phyloP scores from a whole-genome alignment of 805 yeast species.

The Teunomyces lycoperdinae region DNA sequence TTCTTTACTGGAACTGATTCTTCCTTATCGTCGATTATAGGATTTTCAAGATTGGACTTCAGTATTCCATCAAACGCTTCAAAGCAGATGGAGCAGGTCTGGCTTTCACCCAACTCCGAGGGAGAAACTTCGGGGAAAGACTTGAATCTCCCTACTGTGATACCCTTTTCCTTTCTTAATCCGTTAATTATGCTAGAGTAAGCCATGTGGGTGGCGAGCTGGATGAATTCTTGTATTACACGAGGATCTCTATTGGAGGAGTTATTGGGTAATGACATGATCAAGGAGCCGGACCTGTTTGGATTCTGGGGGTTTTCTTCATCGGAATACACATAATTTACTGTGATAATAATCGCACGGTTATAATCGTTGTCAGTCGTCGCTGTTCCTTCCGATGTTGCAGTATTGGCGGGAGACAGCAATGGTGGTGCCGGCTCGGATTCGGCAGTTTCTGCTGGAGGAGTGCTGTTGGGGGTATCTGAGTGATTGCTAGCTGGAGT shows the following conservation, averaged over 20 bases:
- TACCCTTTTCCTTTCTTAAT: constrained; percentile 49
- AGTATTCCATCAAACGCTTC: constrained; percentile 22
- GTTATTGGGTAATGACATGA: constrained; percentile 66
- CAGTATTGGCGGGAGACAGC: neutral
- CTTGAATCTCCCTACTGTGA: constrained; percentile 49
- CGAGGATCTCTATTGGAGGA: constrained; percentile 58
- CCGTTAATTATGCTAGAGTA: constrained; percentile 57
- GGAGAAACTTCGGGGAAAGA: constrained; percentile 40
- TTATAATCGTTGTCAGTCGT: constrained; percentile 13
- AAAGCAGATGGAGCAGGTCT: constrained; percentile 53
- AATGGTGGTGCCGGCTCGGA: constrained; percentile 1
- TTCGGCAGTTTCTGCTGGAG: constrained; percentile 1
- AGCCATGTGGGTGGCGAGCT: constrained; percentile 69
- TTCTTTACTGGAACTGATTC: constrained; percentile 5
- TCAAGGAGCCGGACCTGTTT: constrained; percentile 54
- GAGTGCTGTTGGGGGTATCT: neutral
- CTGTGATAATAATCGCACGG: constrained; percentile 42
- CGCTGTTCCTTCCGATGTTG: constrained; percentile 4
- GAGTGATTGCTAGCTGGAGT: neutral
- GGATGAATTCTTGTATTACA: constrained; percentile 56
- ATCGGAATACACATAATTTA: constrained; percentile 42
- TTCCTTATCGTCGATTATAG: constrained; percentile 1
- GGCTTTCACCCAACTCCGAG: constrained; percentile 26
- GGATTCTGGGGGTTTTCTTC: constrained; percentile 36
- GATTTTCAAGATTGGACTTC: neutral